Evolutionary conservation across 345 rosid genomes (phyloP).

Genomic region (Arabis alpina): DNA sequence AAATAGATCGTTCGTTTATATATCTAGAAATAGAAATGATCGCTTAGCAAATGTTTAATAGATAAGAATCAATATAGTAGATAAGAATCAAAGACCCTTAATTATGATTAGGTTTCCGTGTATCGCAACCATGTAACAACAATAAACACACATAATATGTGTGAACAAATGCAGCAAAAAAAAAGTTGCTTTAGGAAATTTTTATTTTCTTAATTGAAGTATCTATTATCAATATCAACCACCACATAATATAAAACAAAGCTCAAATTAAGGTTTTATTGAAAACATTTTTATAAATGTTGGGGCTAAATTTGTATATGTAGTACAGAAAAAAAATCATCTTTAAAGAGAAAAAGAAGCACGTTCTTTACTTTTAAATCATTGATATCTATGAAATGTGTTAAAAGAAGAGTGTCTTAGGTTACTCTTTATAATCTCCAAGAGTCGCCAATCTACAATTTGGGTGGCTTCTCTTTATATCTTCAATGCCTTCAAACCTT

Average conservation of each 20-base stretch:
- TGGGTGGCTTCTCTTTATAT: constrained; percentile 46
- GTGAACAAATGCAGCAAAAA: background rate
- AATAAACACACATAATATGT: too few relatives aligned
- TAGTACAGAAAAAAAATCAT: constrained; percentile 10
- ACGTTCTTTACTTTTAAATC: constrained; percentile 36
- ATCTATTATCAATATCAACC: constrained; percentile 9
- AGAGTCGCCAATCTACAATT: constrained; percentile 43
- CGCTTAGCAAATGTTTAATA: constrained; percentile 1
- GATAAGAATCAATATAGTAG: constrained; percentile 24
- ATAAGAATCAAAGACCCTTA: too few relatives aligned
- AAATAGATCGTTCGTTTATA: background rate
- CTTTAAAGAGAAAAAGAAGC: constrained; percentile 30
- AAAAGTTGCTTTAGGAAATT: background rate
- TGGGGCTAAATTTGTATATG: constrained; percentile 7
- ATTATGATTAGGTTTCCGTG: too few relatives aligned
- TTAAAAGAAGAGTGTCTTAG: constrained; percentile 38
- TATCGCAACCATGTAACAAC: too few relatives aligned
- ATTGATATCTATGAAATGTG: constrained; percentile 17
- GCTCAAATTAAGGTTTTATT: background rate
- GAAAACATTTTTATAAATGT: constrained; percentile 10
- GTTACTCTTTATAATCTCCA: constrained; percentile 45
- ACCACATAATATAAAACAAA: constrained; percentile 8
- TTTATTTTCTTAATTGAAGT: background rate
- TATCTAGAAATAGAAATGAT: background rate
- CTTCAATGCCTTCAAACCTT: constrained; percentile 37